Conservation (phyloP, 768 basidiomycete species). For the Sutorius australiensis region DNA sequence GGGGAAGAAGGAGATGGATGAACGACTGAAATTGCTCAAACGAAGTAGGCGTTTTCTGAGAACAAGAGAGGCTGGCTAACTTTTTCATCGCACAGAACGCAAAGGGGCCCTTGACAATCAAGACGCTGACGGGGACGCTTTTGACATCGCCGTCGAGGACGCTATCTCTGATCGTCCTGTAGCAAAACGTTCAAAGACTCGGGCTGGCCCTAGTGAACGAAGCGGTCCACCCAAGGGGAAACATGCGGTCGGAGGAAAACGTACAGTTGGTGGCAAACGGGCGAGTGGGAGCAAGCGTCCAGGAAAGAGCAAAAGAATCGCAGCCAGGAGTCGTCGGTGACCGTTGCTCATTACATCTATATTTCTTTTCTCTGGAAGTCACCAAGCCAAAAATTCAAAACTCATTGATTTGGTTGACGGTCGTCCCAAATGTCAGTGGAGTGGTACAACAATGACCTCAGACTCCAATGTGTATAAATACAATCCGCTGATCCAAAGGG, state of each 20-base stretch:
- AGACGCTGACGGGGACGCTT: slow-evolving; percentile 53
- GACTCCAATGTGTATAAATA: slow-evolving; percentile 22
- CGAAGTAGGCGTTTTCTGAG: slow-evolving; percentile 52
- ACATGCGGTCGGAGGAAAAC: slow-evolving; percentile 33
- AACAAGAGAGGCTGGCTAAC: background rate
- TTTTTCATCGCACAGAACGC: slow-evolving; percentile 52
- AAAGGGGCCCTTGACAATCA: slow-evolving; percentile 74
- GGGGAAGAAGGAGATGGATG: slow-evolving; percentile 90
- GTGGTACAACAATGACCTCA: background rate
- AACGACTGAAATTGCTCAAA: slow-evolving; percentile 81
- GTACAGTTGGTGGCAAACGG: slow-evolving; percentile 10
- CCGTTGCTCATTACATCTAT: slow-evolving; percentile 3
- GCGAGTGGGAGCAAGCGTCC: slow-evolving; percentile 44
- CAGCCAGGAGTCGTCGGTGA: slow-evolving; percentile 37
- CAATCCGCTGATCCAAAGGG: slow-evolving; percentile 20
- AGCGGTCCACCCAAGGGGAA: slow-evolving; percentile 37
- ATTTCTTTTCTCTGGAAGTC: background rate
- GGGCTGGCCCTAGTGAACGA: slow-evolving; percentile 28
- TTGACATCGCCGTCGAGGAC: slow-evolving; percentile 89
- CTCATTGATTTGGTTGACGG: too few species aligned
- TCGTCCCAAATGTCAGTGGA: background rate
- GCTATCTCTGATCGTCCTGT: slow-evolving; percentile 71
- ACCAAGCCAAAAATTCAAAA: background rate
- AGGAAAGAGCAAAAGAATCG: slow-evolving; percentile 56
- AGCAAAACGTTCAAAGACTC: slow-evolving; percentile 47